Evolutionary conservation across 768 basidiomycete species (phyloP).

Genomic region (Tylopilus plumbeoviolaceoides): DNA sequence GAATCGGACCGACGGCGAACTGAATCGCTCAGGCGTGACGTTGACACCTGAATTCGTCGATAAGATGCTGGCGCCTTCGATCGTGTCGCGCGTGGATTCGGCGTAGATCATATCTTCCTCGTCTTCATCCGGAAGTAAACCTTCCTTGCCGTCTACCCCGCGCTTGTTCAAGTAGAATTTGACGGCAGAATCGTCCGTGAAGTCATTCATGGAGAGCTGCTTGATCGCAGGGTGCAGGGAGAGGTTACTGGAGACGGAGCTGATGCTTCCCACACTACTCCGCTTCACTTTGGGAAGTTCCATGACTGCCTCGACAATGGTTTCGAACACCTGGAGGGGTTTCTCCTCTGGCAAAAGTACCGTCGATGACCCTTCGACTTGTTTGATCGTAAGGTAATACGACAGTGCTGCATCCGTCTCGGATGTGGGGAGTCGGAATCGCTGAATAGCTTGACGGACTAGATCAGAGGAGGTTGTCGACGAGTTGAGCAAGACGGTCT

Average conservation of each 20-base stretch:
- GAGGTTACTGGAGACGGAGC: conserved; percentile 87
- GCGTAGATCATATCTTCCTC: conserved; percentile 40
- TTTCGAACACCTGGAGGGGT: conserved; percentile 88
- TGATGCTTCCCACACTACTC: conserved; percentile 90
- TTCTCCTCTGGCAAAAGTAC: conserved; percentile 66
- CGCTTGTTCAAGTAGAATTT: conserved; percentile 91
- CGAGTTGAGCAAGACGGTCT: conserved; percentile 90
- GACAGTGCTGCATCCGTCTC: conserved; percentile 48
- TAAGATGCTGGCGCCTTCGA: conserved; percentile 18
- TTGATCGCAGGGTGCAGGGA: conserved; percentile 95
- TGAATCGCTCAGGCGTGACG: conserved; percentile 69
- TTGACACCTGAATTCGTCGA: conserved; percentile 31
- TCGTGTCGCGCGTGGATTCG: conserved; percentile 34
- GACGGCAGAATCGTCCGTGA: conserved; percentile 93
- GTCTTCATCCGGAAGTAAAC: conserved; percentile 41
- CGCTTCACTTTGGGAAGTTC: conserved; percentile 86
- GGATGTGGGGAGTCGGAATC: conserved; percentile 75
- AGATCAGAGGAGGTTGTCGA: conserved; percentile 83
- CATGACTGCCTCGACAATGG: conserved; percentile 74
- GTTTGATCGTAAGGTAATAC: conserved; percentile 92
- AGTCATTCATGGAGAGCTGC: conserved; percentile 94
- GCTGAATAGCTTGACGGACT: conserved; percentile 87
- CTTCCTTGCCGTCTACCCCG: conserved; percentile 41
- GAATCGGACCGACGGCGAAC: conserved; percentile 80
- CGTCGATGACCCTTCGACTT: conserved; percentile 84